Base-by-base conservation (phyloP, 768 basidiomycete genomes). In the Mycena amicta region DNA sequence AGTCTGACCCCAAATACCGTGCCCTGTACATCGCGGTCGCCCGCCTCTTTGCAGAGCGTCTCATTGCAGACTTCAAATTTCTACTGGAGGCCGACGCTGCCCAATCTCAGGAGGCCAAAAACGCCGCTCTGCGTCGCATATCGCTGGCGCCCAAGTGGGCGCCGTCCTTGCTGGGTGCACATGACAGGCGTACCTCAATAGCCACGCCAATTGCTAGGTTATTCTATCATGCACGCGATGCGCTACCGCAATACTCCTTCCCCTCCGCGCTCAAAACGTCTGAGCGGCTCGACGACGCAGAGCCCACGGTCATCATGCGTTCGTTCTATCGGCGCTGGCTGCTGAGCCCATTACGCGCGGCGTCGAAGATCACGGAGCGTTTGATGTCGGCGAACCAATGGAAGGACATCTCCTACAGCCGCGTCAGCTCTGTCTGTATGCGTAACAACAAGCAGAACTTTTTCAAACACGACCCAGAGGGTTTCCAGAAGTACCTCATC, bases 61-160 rank as follows among this genome's bases (percentile, higher is more conserved):
- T 90, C 6, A 67, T 73, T 15, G 68, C 73, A 37, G 89, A 91
- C 58, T 62, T 79, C n/a, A 51, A 63, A 2, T 60, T 78, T 5
- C 73, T 87, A 26, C 51, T 66, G 4, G 61, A 76, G 59, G 64
- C 80, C 13, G 62, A 75, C 5, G 53, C 66, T 1, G 70, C 85
- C 22, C 66, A 75, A 1, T 62, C 62, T 0, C 68, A 69, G 8
- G 67, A 68, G 1, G 69, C 73, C 26, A 72, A 69, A 5, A 59
- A 69, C 4, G 51, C 62, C 3, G 68, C 80, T 23, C 62, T 79
- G 5, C 76, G 71, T 59, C 71, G 75, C 29, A 72, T 90, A 20
- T 81, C 82, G 5, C 79, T 89, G 16, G 86, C 80, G 1, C 78
- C 79, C 1, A 92, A 90, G 69, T 91, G 88, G 88, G 88, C 87